These are phyloP conservation scores for Irpex sp. DNA, from an alignment of 1,284 basidiomycete species.

Conservation along the genomic window DNA sequence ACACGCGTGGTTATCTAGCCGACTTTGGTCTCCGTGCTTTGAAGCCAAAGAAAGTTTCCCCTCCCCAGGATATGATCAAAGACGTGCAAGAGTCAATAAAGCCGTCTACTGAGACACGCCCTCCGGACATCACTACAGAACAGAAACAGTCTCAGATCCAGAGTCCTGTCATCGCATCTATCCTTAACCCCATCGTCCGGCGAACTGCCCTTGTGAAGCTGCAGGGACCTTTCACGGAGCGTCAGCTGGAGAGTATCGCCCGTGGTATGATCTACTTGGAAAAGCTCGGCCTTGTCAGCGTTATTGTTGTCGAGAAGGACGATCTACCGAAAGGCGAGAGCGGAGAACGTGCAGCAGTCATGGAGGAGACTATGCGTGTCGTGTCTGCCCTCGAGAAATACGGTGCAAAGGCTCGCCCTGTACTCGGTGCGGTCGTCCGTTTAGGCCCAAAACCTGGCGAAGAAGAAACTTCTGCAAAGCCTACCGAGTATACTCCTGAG, in stretches of 20 bases:
- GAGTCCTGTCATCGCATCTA: constrained; percentile 72
- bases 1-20: constrained; percentile 86
- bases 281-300: constrained; percentile 91
- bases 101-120: constrained; percentile 9
- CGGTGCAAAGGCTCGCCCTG: constrained; percentile 84
- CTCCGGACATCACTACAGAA: constrained; percentile 22
- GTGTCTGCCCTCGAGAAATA: constrained; percentile 83
- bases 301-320: constrained; percentile 94
- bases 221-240: constrained; percentile 95
- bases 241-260: constrained; percentile 91
- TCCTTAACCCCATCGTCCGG: constrained; percentile 78
- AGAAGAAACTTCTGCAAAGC: constrained; percentile 23
- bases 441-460: constrained; percentile 73
- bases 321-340: constrained; percentile 65
- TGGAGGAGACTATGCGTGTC: constrained; percentile 79
- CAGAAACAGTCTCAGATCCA: constrained; percentile 17
- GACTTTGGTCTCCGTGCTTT: constrained; percentile 67
- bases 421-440: constrained; percentile 83
- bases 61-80: constrained; percentile 9
- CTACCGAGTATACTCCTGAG: constrained; percentile 52
- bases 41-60: constrained; percentile 18
- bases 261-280: constrained; percentile 94
- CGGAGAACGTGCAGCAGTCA: constrained; percentile 56
- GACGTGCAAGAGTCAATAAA: not conserved
- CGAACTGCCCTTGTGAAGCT: constrained; percentile 95